Conservation (phyloP, 345 rosid genomes). For the Eucalyptus sp. region DNA sequence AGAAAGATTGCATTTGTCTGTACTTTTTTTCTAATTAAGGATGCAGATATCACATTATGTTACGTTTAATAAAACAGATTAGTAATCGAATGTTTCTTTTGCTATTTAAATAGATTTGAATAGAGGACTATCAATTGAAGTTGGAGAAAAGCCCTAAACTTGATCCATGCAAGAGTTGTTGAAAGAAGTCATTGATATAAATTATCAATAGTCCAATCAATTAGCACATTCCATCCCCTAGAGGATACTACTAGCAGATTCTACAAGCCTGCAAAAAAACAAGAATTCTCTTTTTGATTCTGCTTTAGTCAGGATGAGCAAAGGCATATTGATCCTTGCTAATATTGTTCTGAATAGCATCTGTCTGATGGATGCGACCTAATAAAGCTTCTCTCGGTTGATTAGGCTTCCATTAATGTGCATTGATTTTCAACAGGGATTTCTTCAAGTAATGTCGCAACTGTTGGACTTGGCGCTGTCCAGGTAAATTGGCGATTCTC, state of each 20-base stretch:
- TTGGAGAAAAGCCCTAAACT: neutral
- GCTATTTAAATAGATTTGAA: neutral
- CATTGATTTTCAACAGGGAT: constrained; percentile 34
- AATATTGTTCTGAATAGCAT: neutral
- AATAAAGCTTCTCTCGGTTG: neutral
- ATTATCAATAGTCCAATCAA: neutral
- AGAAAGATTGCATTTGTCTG: neutral
- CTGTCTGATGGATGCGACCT: neutral
- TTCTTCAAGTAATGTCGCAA: constrained; percentile 56
- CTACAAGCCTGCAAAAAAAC: neutral
- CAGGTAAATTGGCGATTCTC: constrained; percentile 37
- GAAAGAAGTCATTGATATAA: neutral
- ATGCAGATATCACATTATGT: neutral
- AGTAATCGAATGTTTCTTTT: neutral
- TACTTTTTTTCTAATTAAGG: neutral
- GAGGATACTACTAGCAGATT: neutral
- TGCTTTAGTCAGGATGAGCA: neutral
- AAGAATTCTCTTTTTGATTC: neutral
- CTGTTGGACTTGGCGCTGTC: constrained; percentile 63
- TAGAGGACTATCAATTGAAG: neutral
- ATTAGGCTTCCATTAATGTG: neutral
- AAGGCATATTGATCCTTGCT: neutral
- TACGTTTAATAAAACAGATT: neutral
- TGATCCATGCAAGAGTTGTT: neutral
- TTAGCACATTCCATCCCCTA: neutral